Evolutionary conservation across 306 rosid genomes (phyloP), one percentile per base, ranked within the genome.

Genomic region (Cyclanthera cordifolia): DNA sequence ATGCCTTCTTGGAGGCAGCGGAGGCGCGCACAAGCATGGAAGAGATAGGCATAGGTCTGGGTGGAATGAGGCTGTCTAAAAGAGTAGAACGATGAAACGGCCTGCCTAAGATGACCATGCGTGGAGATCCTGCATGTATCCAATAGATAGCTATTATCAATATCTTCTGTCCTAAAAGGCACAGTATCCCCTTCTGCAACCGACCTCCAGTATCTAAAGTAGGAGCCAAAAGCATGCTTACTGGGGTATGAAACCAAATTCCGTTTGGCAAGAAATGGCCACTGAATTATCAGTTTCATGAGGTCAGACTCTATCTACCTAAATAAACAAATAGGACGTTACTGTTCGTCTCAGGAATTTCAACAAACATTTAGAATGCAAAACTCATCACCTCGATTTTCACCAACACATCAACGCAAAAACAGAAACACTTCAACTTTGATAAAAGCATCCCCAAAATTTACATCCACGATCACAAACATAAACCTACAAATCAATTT

Each of bases 1-100:
- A 74, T 39, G 74, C 96, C 98, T 73, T 84, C 85, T 34, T 74
- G 84, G 71, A 89, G 76, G 76, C 28, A 71, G 19, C 69, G 66
- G 61, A 80, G 87, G 70, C 82, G 78, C 23, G 93, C 86, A 69
- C 95, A 92, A 4, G 80, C 89, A 61, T 89, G 90, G 73, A 89
- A 85, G 14, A 89, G 77, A 73, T 82, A 58, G 27, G 88, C 95
- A 72, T 83, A 89, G 72, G 80, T 78, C 78, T 82, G 89, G 70
- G 37, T 68, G 79, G 87, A 76, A 50, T 74, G 73, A 63, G 83
- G 74, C 2, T 46, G 66, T 34, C 67, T 34, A 3, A 23, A 71
- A 43, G 81, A 45, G 83, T 89, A 85, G 41, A 85, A 70, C 72
- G 84, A 83, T 14, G 85, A 70, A 49, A 92, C 75, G 2, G 95